Evolutionary conservation across 768 basidiomycete species (phyloP), one percentile per base, ranked within the genome.

Genomic region (Agaricus sinodeliciosus): DNA sequence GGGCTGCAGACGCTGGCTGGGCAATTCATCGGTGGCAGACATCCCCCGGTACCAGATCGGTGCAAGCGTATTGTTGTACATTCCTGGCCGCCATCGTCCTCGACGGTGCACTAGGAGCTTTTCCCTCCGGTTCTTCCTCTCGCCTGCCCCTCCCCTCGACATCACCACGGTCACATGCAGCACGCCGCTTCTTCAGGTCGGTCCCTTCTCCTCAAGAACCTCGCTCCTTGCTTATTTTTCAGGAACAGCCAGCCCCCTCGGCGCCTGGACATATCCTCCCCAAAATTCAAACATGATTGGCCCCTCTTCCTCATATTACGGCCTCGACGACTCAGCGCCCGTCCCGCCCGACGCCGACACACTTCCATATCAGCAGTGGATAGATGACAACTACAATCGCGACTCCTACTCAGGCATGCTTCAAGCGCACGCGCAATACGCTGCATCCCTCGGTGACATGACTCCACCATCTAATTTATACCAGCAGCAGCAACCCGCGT

Each of bases 281-380:
- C 31, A 31, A 11, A 31, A 11, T 11, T 11, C 70, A 43, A 57
- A 68, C 37, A 82, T 83, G 81, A 82, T 83, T 56, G 76, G 77
- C 35, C 72, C 80, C 13, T 69, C 72, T 0, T 70, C 78, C 8
- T 72, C 78, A 6, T 79, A 80, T 59, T 83, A 81, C 61, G 78
- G 79, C 50, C 69, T 79, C 4, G 66, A 75, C 16, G 67, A 69
- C 3, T 59, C 65, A n/a, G 59, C 62, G 18, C 49, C 65, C 12
- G 59, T 63, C 31, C 61, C 62, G 42, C 57, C 58, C 42, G 60
- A 65, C 56, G 47, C 52, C 25, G 60, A 63, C 36, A 56, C 63
- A 55, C 69, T 63, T 1, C 68, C 75, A 48, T 79, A 78, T 59
- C 73, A 74, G 47, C 69, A 72, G 41, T 72, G 74, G 71, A 61